phyloP scores from a whole-genome alignment of 306 rosid genomes.

The Sophora flavescens region DNA sequence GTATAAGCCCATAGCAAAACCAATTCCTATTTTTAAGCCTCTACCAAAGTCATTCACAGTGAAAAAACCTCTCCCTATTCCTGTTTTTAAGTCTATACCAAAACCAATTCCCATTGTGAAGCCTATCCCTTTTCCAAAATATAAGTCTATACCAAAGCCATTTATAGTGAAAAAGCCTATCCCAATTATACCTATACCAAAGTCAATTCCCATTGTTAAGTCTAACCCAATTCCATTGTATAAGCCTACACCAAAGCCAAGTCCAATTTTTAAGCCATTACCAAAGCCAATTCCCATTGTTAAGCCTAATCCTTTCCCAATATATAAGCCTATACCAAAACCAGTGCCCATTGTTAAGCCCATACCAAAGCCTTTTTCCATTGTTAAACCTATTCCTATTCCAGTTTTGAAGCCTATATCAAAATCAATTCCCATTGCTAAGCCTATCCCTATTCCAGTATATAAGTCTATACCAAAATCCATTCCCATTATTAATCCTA shows the following conservation, averaged over 20 bases:
- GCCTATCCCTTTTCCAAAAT: no score
- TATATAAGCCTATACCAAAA: not conserved
- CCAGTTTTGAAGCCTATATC: not conserved
- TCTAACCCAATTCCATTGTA: no score
- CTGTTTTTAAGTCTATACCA: no score
- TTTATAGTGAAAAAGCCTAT: not conserved
- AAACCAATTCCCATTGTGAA: not conserved
- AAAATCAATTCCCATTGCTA: not conserved
- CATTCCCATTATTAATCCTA: not conserved
- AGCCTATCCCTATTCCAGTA: not conserved
- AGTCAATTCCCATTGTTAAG: no score
- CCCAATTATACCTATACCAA: not conserved
- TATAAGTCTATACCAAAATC: constrained; percentile 6
- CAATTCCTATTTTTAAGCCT: no score
- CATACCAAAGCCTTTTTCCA: not conserved
- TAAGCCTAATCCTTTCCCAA: not conserved
- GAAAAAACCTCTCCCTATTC: no score
- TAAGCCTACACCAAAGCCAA: not conserved
- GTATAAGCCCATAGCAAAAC: not conserved
- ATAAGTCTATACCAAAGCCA: not conserved
- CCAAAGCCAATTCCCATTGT: not conserved
- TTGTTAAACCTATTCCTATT: constrained; percentile 21
- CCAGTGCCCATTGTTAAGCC: constrained; percentile 3
- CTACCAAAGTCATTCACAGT: no score
- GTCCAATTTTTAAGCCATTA: no score